These are phyloP conservation scores for Monosporascus cannonballus DNA, from an alignment of 2,329 filamentous ascomycete species.

Conservation along the genomic window DNA sequence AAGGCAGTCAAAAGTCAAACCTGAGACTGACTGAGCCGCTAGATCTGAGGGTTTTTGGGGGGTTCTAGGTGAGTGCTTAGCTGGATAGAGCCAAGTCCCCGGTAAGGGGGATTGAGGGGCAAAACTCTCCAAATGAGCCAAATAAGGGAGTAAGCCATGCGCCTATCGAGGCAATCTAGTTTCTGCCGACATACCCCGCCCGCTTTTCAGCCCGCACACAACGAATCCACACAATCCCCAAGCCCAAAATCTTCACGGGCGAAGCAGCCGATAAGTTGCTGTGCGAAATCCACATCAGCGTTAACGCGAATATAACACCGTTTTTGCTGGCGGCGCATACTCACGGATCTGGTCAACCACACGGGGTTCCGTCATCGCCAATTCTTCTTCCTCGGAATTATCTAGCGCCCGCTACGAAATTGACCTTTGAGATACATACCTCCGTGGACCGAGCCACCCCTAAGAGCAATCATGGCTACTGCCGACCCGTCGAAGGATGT, in stretches of 20 bases:
- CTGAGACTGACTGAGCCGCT: background rate
- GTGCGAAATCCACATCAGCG: too few species aligned
- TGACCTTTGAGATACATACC: too few species aligned
- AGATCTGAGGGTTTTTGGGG: background rate
- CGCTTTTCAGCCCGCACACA: slow-evolving; percentile 20
- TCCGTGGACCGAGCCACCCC: too few species aligned
- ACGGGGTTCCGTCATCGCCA: too few species aligned
- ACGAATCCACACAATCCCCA: slow-evolving; percentile 22
- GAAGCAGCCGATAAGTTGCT: too few species aligned
- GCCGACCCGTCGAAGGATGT: slow-evolving; percentile 55
- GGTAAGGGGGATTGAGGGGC: background rate
- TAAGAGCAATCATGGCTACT: slow-evolving; percentile 40
- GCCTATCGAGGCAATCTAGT: too few species aligned
- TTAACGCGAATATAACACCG: too few species aligned
- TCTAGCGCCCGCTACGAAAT: too few species aligned
- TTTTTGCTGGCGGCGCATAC: too few species aligned
- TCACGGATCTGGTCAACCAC: too few species aligned
- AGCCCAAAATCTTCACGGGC: slow-evolving; percentile 12
- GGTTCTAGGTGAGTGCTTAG: background rate
- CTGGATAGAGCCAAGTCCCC: background rate
- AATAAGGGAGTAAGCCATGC: too few species aligned
- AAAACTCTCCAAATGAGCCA: background rate
- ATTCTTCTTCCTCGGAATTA: too few species aligned
- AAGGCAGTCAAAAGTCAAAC: background rate
- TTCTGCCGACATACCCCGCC: slow-evolving; percentile 18